phyloP scores from a whole-genome alignment of 192 early-diverging fungal species.

The Piromyces sp. region DNA sequence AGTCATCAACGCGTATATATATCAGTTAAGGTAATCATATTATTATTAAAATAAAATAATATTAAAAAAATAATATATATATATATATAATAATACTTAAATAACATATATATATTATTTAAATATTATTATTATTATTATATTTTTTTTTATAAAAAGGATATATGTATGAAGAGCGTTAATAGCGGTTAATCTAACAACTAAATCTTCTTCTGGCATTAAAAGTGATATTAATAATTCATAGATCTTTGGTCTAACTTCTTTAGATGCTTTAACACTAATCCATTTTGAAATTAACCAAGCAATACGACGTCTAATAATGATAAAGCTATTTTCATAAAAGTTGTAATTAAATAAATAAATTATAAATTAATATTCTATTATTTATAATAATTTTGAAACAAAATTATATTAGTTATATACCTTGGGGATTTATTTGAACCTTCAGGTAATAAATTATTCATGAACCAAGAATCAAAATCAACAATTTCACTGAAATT shows the following conservation, averaged over 20 bases:
- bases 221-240: slow-evolving; percentile 49
- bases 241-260: slow-evolving; percentile 48
- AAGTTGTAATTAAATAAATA: too few species aligned
- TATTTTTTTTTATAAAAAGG: slow-evolving; percentile 8
- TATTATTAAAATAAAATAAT: too few species aligned
- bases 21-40: neutral
- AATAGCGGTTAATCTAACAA: slow-evolving; percentile 63
- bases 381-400: too few species aligned
- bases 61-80: too few species aligned
- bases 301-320: slow-evolving; percentile 45
- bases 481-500: slow-evolving; percentile 65
- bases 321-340: neutral
- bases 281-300: slow-evolving; percentile 79
- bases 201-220: slow-evolving; percentile 49
- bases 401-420: too few species aligned
- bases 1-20: slow-evolving; percentile 50
- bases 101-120: too few species aligned
- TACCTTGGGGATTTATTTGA: slow-evolving; percentile 9
- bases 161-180: slow-evolving; percentile 22
- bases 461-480: slow-evolving; percentile 58
- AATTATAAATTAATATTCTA: too few species aligned
- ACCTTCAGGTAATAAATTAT: slow-evolving; percentile 28
- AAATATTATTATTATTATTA: too few species aligned
- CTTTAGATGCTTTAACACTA: slow-evolving; percentile 48
- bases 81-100: too few species aligned